A percentile compares a stretch with the other conserved stretches of the same genome.
Conservation (phyloP, 1,139 yeast genomes). For the Taphrina wiesneri region DNA sequence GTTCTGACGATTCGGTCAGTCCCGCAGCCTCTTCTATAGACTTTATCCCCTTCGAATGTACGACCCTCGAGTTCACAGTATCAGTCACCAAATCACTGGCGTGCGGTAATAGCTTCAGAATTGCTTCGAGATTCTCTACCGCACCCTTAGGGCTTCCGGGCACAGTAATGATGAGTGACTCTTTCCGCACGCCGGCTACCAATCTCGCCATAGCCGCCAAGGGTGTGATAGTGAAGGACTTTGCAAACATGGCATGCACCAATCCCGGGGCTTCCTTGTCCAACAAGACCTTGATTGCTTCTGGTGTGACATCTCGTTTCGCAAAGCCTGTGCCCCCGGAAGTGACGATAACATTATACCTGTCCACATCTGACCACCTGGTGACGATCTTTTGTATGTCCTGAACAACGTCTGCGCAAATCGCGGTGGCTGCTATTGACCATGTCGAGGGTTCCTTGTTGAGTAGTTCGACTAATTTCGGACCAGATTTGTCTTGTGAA, state of each 20-base stretch:
- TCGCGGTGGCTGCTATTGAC: slow-evolving; percentile 36
- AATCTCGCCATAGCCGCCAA: slow-evolving; percentile 54
- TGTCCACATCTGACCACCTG: slow-evolving; percentile 41
- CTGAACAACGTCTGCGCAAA: slow-evolving; percentile 46
- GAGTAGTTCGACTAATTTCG: slow-evolving; percentile 4
- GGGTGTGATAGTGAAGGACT: slow-evolving; percentile 50
- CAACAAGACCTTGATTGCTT: slow-evolving; percentile 50
- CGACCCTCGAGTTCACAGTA: slow-evolving; percentile 45
- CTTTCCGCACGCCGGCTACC: slow-evolving; percentile 50
- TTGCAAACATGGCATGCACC: slow-evolving; percentile 51
- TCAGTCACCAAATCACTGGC: slow-evolving; percentile 48
- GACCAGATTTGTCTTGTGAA: slow-evolving; percentile 18
- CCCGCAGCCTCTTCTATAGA: slow-evolving; percentile 40
- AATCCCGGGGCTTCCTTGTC: slow-evolving; percentile 53
- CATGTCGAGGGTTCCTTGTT: neutral
- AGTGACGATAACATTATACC: slow-evolving; percentile 46
- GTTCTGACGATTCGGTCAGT: neutral
- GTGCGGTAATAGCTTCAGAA: slow-evolving; percentile 49
- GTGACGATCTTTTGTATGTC: slow-evolving; percentile 45
- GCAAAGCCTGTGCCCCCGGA: slow-evolving; percentile 59
- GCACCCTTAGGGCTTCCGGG: slow-evolving; percentile 58
- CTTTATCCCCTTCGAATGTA: slow-evolving; percentile 46
- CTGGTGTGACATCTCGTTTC: slow-evolving; percentile 53
- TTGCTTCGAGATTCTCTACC: slow-evolving; percentile 49
- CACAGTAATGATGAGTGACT: slow-evolving; percentile 49